These are phyloP conservation scores for Penicillium lagena DNA, from an alignment of 495 filamentous ascomycete genomes.

Conservation along the genomic window DNA sequence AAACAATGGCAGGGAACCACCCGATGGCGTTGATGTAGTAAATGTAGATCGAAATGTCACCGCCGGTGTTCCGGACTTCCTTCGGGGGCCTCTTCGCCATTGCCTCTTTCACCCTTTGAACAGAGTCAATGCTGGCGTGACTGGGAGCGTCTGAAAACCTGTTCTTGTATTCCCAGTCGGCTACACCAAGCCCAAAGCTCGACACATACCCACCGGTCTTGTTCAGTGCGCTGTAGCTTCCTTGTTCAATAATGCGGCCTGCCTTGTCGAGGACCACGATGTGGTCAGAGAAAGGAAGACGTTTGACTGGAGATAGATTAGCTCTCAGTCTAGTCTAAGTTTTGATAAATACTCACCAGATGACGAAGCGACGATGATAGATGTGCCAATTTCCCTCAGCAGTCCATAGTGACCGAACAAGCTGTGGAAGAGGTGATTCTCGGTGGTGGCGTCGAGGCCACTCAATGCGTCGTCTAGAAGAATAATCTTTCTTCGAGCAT, in stretches of 20 bases:
- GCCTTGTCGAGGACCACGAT: conserved; percentile 43
- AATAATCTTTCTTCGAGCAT: conserved; percentile 46
- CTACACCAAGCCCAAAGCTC: conserved; percentile 31
- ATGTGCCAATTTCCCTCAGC: conserved; percentile 39
- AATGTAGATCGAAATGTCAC: conserved; percentile 49
- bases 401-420: conserved; percentile 51
- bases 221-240: conserved; percentile 39
- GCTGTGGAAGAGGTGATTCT: conserved; percentile 51
- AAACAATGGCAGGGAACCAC: conserved; percentile 32
- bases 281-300: conserved; percentile 44
- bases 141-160: conserved; percentile 13
- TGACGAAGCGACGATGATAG: conserved; percentile 47
- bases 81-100: conserved; percentile 6
- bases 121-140: conserved; percentile 10
- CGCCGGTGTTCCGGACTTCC: conserved; percentile 33
- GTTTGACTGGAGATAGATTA: conserved; percentile 23
- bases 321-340: too few relatives aligned
- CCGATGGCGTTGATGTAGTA: conserved; percentile 55
- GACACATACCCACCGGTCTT: conserved; percentile 42
- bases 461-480: conserved; percentile 57
- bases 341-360: conserved; percentile 19
- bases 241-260: conserved; percentile 44
- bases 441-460: conserved; percentile 54
- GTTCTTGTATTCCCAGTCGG: conserved; percentile 28
- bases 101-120: conserved; percentile 16